These are phyloP conservation scores for Fusarium temperatum DNA, from an alignment of 2,329 filamentous ascomycete genomes.

Conservation along the genomic window DNA sequence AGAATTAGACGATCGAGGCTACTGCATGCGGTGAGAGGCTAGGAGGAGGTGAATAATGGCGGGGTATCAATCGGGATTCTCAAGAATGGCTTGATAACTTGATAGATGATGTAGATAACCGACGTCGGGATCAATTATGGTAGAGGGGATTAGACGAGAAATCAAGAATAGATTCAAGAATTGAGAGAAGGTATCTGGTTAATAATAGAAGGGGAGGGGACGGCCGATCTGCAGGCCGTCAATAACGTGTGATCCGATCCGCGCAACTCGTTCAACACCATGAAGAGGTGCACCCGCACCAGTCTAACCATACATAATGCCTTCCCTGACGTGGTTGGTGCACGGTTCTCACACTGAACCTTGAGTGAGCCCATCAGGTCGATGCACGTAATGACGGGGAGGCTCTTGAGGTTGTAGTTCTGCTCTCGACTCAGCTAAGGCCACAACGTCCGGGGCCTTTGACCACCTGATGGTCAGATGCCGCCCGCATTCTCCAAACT, in stretches of 20 bases:
- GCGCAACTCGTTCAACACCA: conserved; percentile 44
- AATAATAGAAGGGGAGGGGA: conserved; percentile 38
- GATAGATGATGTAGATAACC: conserved; percentile 8
- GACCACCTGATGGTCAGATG: conserved; percentile 40
- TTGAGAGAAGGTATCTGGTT: conserved; percentile 24
- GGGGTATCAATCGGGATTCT: conserved; percentile 14
- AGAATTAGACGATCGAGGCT: conserved; percentile 24
- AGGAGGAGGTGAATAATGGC: neutral
- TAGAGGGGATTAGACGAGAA: conserved; percentile 8
- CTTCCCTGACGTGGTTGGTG: conserved; percentile 44
- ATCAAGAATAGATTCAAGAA: conserved; percentile 19
- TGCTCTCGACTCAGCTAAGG: conserved; percentile 33
- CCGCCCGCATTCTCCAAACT: conserved; percentile 31
- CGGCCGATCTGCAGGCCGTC: conserved; percentile 34
- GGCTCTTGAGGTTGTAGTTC: conserved; percentile 29
- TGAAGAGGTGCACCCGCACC: conserved; percentile 39
- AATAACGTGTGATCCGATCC: conserved; percentile 44
- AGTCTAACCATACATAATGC: conserved; percentile 42
- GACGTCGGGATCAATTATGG: conserved; percentile 8
- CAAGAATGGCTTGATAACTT: conserved; percentile 3
- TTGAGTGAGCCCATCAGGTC: conserved; percentile 41
- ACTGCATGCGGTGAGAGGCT: conserved; percentile 28
- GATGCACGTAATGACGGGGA: conserved; percentile 41
- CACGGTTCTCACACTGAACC: conserved; percentile 42
- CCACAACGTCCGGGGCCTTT: conserved; percentile 34